phyloP scores from a whole-genome alignment of 108 stramenopile genomes.

The Skeletonema grethae region DNA sequence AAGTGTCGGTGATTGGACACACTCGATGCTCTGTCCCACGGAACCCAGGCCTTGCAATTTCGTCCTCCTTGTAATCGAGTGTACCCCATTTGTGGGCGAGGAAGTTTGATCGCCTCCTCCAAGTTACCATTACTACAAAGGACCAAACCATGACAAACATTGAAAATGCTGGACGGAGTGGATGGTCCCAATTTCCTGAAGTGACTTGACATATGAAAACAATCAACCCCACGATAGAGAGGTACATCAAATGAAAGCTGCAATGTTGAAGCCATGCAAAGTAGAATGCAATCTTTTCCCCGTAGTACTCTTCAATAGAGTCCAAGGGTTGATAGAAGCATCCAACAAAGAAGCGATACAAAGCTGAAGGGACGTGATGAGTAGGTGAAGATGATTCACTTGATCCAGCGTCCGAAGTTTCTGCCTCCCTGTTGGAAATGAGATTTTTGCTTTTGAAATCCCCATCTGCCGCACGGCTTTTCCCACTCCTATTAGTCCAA shows the following conservation, averaged over 20 bases:
- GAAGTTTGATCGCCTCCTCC: slow-evolving; percentile 83
- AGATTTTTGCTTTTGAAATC: slow-evolving; percentile 17
- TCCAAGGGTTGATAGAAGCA: slow-evolving; percentile 90
- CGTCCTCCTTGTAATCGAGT: slow-evolving; percentile 90
- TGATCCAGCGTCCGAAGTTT: slow-evolving; percentile 11
- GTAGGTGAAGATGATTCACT: slow-evolving; percentile 1
- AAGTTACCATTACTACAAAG: slow-evolving; percentile 88
- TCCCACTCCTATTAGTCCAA: slow-evolving; percentile 58
- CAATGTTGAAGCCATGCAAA: slow-evolving; percentile 97
- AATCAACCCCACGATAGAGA: slow-evolving; percentile 72
- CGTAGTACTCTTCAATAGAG: slow-evolving; percentile 95
- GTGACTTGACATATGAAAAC: slow-evolving; percentile 69
- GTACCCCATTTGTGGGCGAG: slow-evolving; percentile 92
- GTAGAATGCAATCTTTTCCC: slow-evolving; percentile 97
- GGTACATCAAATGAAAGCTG: slow-evolving; percentile 77
- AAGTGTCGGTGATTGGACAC: slow-evolving; percentile 79
- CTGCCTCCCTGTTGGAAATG: slow-evolving; percentile 2
- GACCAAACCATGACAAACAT: slow-evolving; percentile 93
- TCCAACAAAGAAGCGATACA: slow-evolving; percentile 76
- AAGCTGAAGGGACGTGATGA: slow-evolving; percentile 50
- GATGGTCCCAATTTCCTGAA: slow-evolving; percentile 73
- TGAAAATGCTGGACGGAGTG: slow-evolving; percentile 71
- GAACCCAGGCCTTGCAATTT: slow-evolving; percentile 92
- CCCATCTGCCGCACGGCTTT: slow-evolving; percentile 19
- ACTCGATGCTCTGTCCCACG: slow-evolving; percentile 70